These are phyloP conservation scores for Geranium incanum DNA, from an alignment of 441 rosid genomes.

Conservation along the genomic window DNA sequence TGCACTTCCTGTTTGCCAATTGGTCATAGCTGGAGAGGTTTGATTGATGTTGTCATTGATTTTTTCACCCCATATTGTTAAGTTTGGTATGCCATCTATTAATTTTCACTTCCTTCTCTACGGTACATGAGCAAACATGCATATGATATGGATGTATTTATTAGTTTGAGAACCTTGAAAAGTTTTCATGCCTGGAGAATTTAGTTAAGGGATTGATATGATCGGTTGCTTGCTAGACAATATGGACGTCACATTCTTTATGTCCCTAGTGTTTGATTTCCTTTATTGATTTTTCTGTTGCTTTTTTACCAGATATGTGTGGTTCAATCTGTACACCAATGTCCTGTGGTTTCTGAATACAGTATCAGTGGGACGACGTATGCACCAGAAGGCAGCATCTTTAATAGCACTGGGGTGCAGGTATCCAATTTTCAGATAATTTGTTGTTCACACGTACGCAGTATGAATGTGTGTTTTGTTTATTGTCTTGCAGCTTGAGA, in stretches of 20 bases:
- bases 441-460: background rate
- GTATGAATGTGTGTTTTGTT: constrained; percentile 10
- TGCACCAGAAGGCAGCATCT: constrained; percentile 91
- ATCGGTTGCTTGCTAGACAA: background rate
- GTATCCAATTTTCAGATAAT: constrained; percentile 30
- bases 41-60: too few relatives aligned
- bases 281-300: background rate
- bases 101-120: too few relatives aligned
- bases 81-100: too few relatives aligned
- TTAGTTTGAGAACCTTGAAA: background rate
- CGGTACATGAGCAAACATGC: too few relatives aligned
- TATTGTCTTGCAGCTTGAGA: constrained; percentile 63
- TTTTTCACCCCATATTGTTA: background rate
- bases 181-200: background rate
- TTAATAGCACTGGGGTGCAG: constrained; percentile 58
- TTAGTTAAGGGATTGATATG: background rate
- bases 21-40: too few relatives aligned
- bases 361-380: constrained; percentile 86
- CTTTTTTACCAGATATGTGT: constrained; percentile 66
- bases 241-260: background rate
- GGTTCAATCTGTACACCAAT: constrained; percentile 59
- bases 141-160: background rate
- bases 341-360: constrained; percentile 62
- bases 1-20: too few relatives aligned
- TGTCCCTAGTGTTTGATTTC: background rate